These are phyloP conservation scores for Ogataea paraovalis DNA, from an alignment of 805 yeast species.

Conservation along the genomic window DNA sequence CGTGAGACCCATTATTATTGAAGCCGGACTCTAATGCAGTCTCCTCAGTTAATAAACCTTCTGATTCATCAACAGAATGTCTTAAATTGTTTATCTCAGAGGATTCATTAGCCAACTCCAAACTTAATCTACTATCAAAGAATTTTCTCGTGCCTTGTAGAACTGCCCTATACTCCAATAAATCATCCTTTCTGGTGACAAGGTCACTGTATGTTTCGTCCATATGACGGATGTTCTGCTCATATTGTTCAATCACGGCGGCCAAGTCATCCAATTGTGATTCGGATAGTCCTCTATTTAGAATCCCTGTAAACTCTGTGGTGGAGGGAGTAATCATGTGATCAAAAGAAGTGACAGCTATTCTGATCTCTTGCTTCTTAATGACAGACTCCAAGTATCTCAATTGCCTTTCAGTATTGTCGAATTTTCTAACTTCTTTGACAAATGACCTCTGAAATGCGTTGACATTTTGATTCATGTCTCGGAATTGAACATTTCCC, in stretches of 20 bases:
- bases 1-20: not conserved
- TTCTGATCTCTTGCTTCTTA: constrained; percentile 41
- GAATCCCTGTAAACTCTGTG: constrained; percentile 4
- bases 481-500: constrained; percentile 85
- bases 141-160: constrained; percentile 33
- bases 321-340: constrained; percentile 19
- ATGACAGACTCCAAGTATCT: constrained; percentile 51
- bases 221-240: constrained; percentile 66
- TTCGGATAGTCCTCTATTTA: constrained; percentile 31
- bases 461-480: constrained; percentile 73
- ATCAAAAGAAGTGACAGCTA: constrained; percentile 26
- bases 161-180: constrained; percentile 70
- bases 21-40: constrained; percentile 20
- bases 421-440: constrained; percentile 76
- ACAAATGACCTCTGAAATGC: constrained; percentile 91
- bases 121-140: constrained; percentile 30
- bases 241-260: constrained; percentile 56
- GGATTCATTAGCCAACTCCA: constrained; percentile 28
- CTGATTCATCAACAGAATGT: constrained; percentile 24
- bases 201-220: constrained; percentile 64
- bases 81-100: constrained; percentile 25
- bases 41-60: constrained; percentile 24
- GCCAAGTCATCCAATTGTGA: constrained; percentile 71
- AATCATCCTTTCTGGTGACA: constrained; percentile 48
- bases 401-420: constrained; percentile 84